These are phyloP conservation scores for Pseudocohnilembus persalinus DNA, from an alignment of 169 alveolate species.

Conservation along the genomic window DNA sequence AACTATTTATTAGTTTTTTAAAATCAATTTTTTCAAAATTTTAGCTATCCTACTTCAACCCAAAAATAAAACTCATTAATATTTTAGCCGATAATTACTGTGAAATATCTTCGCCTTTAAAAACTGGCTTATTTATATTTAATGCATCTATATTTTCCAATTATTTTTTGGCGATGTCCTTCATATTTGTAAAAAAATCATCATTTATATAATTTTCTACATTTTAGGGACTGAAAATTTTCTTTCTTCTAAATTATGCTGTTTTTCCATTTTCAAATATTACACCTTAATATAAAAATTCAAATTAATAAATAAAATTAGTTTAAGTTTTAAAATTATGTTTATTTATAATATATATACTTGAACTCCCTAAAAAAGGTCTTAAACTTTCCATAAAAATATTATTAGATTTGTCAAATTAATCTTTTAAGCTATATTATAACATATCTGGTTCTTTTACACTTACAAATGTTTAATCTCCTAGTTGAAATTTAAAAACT, in stretches of 20 bases:
- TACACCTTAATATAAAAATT: neutral
- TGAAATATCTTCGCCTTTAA: neutral
- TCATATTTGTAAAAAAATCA: neutral
- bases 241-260: neutral
- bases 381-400: neutral
- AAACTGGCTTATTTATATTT: neutral
- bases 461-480: neutral
- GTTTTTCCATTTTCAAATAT: neutral
- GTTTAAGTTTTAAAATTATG: no score
- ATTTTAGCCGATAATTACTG: neutral
- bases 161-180: neutral
- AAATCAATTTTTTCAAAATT: no score
- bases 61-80: no score
- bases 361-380: no score
- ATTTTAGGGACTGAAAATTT: no score
- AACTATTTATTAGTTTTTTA: no score
- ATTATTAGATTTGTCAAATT: neutral
- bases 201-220: neutral
- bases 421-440: no score
- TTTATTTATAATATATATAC: no score
- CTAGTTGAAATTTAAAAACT: neutral
- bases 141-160: neutral
- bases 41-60: no score
- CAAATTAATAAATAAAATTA: no score
- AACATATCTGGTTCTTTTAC: neutral